Evolutionary conservation across 148 eudicot species (phyloP).

Genomic region (Amaranthus palmeri): DNA sequence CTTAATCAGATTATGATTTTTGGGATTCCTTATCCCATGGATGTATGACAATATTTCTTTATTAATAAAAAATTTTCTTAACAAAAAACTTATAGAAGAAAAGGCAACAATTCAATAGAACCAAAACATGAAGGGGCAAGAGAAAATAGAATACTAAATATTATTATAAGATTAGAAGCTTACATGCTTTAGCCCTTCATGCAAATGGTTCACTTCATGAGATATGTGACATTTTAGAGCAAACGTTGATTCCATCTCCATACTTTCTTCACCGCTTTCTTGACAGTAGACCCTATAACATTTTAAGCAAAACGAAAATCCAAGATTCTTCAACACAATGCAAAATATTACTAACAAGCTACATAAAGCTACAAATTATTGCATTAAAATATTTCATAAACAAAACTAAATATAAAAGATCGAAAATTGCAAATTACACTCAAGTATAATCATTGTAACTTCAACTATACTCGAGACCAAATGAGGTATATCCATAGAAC

Average conservation of each 20-base stretch:
- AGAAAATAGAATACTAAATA: background rate
- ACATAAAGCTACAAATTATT: background rate
- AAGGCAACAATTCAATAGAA: background rate
- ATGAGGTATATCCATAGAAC: background rate
- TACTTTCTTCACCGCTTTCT: constrained; percentile 98
- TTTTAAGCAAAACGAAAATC: background rate
- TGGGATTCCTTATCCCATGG: no score
- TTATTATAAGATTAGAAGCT: constrained; percentile 24
- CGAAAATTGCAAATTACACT: background rate
- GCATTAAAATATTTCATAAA: background rate
- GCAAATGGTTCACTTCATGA: constrained; percentile 94
- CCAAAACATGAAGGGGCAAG: no score
- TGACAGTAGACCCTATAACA: constrained; percentile 75
- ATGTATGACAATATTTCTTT: no score
- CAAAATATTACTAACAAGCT: background rate
- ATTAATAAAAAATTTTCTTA: no score
- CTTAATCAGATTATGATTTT: no score
- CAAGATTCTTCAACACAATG: constrained; percentile 5
- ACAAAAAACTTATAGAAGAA: background rate
- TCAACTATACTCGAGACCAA: background rate
- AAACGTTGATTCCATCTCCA: constrained; percentile 75
- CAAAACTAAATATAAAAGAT: background rate
- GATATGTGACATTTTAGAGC: constrained; percentile 96
- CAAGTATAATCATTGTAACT: background rate
- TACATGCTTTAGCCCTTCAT: constrained; percentile 90